Conservation (phyloP, 768 basidiomycete species). For the Mycena pura region DNA sequence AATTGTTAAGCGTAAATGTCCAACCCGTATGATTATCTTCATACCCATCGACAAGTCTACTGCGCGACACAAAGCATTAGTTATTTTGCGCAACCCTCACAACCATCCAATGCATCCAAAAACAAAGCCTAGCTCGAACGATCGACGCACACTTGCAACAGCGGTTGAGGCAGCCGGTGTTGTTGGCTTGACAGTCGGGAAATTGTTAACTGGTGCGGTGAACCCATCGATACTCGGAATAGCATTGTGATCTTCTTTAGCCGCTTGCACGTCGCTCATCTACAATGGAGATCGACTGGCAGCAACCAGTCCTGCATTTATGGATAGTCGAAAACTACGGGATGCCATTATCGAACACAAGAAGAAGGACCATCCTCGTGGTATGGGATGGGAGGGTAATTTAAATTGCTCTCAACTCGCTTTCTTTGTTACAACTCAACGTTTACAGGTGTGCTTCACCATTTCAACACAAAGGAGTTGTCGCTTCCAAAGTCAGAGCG, state of each 20-base stretch:
- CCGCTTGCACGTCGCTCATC: neutral
- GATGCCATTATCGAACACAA: neutral
- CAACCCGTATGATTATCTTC: neutral
- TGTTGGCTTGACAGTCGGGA: neutral
- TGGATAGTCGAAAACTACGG: neutral
- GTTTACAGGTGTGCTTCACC: constrained; percentile 1
- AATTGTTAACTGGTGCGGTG: constrained; percentile 1
- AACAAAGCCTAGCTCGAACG: constrained; percentile 8
- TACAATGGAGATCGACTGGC: neutral
- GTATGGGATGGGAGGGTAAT: constrained; percentile 12
- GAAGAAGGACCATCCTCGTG: constrained; percentile 6
- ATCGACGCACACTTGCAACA: neutral
- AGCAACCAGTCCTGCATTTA: constrained; percentile 2
- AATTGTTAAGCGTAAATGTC: neutral
- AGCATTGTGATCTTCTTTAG: neutral
- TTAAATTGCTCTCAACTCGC: neutral
- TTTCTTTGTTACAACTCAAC: neutral
- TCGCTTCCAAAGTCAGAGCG: too few species aligned
- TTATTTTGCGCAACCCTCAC: neutral
- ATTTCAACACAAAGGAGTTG: too few species aligned
- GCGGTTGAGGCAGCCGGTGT: constrained; percentile 6
- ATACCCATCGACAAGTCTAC: neutral
- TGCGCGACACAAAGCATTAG: neutral
- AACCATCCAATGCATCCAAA: constrained; percentile 11
- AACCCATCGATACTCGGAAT: neutral